Evolutionary conservation across 1,284 basidiomycete species (phyloP), one percentile per base, ranked within the genome.

Genomic region (Tranzscheliella williamsii): DNA sequence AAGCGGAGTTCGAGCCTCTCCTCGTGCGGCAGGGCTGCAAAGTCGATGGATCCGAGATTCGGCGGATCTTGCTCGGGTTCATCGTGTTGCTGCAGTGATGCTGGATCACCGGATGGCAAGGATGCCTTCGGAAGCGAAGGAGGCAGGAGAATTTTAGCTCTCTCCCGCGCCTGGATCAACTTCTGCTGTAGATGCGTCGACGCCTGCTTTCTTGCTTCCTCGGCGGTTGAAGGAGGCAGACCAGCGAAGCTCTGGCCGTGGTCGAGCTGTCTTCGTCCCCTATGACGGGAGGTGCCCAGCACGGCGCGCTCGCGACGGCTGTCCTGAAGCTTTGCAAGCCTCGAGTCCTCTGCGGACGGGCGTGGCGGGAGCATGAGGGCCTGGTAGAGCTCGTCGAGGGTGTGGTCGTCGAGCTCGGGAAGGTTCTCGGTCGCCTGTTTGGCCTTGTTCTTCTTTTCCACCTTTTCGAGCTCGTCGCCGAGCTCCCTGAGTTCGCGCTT

Each of bases 321-420:
- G 21, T 41, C 52, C 15, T 53, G 48, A 21, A 62, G 38, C 24
- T 46, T 39, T 11, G 60, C 53, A 31, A 62, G 32, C n/a, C 66
- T 44, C 11, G 27, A 30, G 15, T 69, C 62, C 22, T 65, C 27
- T 11, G 38, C 22, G 18, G 47, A 57, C 4, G 58, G 44, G 7
- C 55, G 49, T 12, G 55, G 56, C 1, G 70, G 54, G 11, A 61
- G 38, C 27, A 67, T 52, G 26, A 75, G 37, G 5, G 70, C 72
- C 21, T 53, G 61, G 38, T 75, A 73, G 20, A 75, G 42, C 38
- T 70, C 60, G 20, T 73, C 72, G 18, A 75, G 51, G 22, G 46
- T 49, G 24, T 57, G 50, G 13, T 75, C 72, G 36, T 75, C 72
- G 1, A 75, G 41, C 31, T 61, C 56, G 4, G 72, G 72, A 18